phyloP scores from a whole-genome alignment of 1,284 basidiomycete species.

The Meira miltonrushii region DNA sequence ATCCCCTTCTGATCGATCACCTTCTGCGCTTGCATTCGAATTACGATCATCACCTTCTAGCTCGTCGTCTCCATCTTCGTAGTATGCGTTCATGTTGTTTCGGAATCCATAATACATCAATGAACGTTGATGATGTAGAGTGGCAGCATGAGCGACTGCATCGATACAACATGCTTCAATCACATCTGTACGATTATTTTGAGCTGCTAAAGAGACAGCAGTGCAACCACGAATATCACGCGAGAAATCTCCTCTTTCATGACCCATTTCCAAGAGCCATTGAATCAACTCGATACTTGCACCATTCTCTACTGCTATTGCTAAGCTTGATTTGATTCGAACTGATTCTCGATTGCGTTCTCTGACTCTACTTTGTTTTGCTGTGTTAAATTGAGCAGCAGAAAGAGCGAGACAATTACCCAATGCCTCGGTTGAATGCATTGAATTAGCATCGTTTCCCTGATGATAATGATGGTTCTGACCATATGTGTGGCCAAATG shows the following conservation, averaged over 20 bases:
- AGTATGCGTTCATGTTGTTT: neutral
- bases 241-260: slow-evolving; percentile 28
- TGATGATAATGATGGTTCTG: neutral
- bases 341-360: slow-evolving; percentile 4
- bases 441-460: neutral
- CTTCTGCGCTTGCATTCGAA: neutral
- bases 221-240: slow-evolving; percentile 16
- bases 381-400: neutral
- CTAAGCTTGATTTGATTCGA: slow-evolving; percentile 14
- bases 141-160: slow-evolving; percentile 9
- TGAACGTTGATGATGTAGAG: slow-evolving; percentile 4
- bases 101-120: neutral
- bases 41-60: neutral
- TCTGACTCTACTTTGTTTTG: neutral
- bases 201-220: slow-evolving; percentile 29
- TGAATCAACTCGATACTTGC: slow-evolving; percentile 34
- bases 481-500: neutral
- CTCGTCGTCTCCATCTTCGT: neutral
- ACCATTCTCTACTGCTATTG: slow-evolving; percentile 32
- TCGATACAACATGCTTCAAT: slow-evolving; percentile 15
- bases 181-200: slow-evolving; percentile 30
- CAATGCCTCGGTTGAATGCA: neutral
- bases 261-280: slow-evolving; percentile 45
- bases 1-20: neutral
- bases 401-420: slow-evolving; percentile 3